Conservation (phyloP, 352 stramenopile species). For the Nothophytophthora sp. region DNA sequence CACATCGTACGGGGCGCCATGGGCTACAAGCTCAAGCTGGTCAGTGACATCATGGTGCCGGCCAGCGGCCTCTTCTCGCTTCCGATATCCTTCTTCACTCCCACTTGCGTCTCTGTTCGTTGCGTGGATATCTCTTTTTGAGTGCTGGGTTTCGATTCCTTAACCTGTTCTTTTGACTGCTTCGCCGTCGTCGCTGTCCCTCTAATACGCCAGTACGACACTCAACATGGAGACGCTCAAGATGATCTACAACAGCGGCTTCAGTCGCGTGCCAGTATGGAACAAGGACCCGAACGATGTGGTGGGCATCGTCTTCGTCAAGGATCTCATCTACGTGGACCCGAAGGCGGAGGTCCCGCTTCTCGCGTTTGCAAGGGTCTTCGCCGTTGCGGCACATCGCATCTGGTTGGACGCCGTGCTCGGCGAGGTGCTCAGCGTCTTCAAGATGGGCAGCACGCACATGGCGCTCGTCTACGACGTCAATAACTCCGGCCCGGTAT, state of each 20-base stretch:
- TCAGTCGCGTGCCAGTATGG: conserved; percentile 95
- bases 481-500: conserved; percentile 81
- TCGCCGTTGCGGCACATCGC: conserved; percentile 67
- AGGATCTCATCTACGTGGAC: conserved; percentile 90
- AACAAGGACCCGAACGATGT: conserved; percentile 96
- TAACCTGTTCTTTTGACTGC: not conserved
- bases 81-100: conserved; percentile 55
- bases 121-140: no score
- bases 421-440: conserved; percentile 69
- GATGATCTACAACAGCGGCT: conserved; percentile 90
- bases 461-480: conserved; percentile 79
- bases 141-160: no score
- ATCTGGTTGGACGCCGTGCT: conserved; percentile 72
- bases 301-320: conserved; percentile 95
- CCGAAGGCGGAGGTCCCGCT: conserved; percentile 64
- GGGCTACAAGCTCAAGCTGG: conserved; percentile 73
- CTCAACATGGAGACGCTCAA: conserved; percentile 64
- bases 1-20: conserved; percentile 95
- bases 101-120: conserved; percentile 19
- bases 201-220: conserved; percentile 40
- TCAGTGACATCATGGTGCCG: conserved; percentile 93
- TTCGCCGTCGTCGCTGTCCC: conserved; percentile 5
- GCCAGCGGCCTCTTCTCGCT: conserved; percentile 78
- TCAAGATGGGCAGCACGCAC: conserved; percentile 75
- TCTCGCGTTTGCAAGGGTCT: conserved; percentile 92